Evolutionary conservation across 2,329 filamentous ascomycete species (phyloP).

Genomic region (Neodidymelliopsis sp.): DNA sequence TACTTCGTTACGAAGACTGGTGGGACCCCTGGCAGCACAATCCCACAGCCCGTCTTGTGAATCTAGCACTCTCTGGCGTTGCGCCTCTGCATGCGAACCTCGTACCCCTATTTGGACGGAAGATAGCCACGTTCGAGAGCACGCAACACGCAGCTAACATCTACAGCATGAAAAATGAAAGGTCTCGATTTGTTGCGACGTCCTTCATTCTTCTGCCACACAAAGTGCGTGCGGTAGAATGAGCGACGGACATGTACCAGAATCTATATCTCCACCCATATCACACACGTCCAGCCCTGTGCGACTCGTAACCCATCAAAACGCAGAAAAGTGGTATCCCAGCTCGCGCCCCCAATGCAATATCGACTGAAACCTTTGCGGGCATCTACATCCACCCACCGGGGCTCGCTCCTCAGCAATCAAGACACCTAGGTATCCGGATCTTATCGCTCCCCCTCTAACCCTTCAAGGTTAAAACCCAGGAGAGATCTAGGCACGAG

Average conservation of each 20-base stretch:
- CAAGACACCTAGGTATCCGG: too few relatives aligned
- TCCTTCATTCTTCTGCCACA: constrained; percentile 10
- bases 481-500: not conserved
- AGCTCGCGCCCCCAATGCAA: constrained; percentile 44
- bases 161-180: not conserved
- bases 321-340: constrained; percentile 42
- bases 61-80: too few relatives aligned
- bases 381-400: constrained; percentile 16
- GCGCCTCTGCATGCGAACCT: too few relatives aligned
- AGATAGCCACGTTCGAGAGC: too few relatives aligned
- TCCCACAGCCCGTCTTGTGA: too few relatives aligned
- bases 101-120: too few relatives aligned
- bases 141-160: too few relatives aligned
- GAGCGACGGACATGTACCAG: constrained; percentile 12
- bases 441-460: too few relatives aligned
- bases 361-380: constrained; percentile 22
- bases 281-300: constrained; percentile 16
- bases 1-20: too few relatives aligned
- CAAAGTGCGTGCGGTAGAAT: constrained; percentile 2
- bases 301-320: constrained; percentile 32
- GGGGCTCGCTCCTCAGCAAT: constrained; percentile 61
- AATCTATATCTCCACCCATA: constrained; percentile 8
- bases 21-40: too few relatives aligned
- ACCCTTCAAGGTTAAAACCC: not conserved
- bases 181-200: constrained; percentile 4